Evolutionary conservation across 805 yeast species (phyloP), one percentile per base, ranked within the genome.

Genomic region (Lipomyces yamadae): DNA sequence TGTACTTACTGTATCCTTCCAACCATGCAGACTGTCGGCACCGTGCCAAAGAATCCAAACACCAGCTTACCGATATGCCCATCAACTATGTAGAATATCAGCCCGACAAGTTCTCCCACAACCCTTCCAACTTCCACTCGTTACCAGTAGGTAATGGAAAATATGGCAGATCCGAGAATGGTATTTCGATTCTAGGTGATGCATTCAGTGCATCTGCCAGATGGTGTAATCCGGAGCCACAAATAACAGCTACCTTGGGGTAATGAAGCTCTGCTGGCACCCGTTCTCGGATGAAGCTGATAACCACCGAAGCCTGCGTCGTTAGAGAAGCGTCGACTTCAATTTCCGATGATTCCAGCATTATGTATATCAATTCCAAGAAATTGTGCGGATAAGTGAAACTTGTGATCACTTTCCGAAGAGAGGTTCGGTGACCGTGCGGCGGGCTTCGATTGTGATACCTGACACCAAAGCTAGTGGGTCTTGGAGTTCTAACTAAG

Each of bases 171-270:
- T 83, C 81, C 5, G 76, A 72, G 75, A 92, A 94, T 0, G 88
- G 79, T 34, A 94, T 82, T 59, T 81, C 84, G 29, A 86, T 78
- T 18, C 68, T 69, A 13, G 78, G 74, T 7, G 64, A 73, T 8
- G 79, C 64, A n/a, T 79, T 72, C 56, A 89, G 75, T 32, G 82
- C 78, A 59, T 84, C 81, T 1, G 93, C 88, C 60, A 94, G 88
- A 0, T 96, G 96, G 11, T 97, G 96, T 18, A 94, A 81, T 0
- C 99, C 99, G 3, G 97, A 90, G 5, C 99, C 99, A 78, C 98
- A 93, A 62, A 94, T 90, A 70, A 94, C 89, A 65, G 92, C 84
- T 0, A 86, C 87, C 67, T 85, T 80, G 1, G 97, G 97, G 11
- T 52, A 13, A 15, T 56, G 55, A n/a, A 68, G 62, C 45, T 35